A percentile compares a stretch with the other conserved stretches of the same genome.
phyloP scores from a whole-genome alignment of 371 early-diverging fungal genomes.

The Umbelopsis sp. region DNA sequence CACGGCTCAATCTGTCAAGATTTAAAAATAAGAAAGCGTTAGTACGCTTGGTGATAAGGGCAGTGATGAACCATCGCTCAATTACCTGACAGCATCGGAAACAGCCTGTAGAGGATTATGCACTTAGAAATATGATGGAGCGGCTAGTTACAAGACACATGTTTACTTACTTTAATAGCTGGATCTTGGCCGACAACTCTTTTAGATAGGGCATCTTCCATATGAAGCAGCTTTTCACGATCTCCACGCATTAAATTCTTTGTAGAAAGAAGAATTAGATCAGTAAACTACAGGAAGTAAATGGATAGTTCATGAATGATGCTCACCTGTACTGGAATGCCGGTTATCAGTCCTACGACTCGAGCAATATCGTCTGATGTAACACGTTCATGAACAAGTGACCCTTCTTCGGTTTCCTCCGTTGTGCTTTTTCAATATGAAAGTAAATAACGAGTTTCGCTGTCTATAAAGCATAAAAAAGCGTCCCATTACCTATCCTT shows the following conservation, averaged over 20 bases:
- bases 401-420: slow-evolving; percentile 57
- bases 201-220: slow-evolving; percentile 71
- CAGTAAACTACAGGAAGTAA: background rate
- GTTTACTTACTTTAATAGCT: slow-evolving; percentile 50
- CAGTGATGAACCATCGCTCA: background rate
- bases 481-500: slow-evolving; percentile 46
- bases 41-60: background rate
- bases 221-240: slow-evolving; percentile 77
- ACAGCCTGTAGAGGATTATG: slow-evolving; percentile 58
- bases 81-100: slow-evolving; percentile 74
- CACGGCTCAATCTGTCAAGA: slow-evolving; percentile 54
- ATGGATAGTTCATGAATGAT: slow-evolving; percentile 1
- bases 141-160: background rate
- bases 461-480: too few relatives aligned
- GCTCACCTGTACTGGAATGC: slow-evolving; percentile 81
- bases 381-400: slow-evolving; percentile 84
- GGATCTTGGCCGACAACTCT: slow-evolving; percentile 89
- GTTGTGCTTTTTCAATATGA: slow-evolving; percentile 8
- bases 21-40: background rate
- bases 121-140: background rate
- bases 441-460: background rate
- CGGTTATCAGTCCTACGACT: slow-evolving; percentile 85
- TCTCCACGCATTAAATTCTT: slow-evolving; percentile 78
- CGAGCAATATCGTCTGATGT: slow-evolving; percentile 86
- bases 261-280: too few relatives aligned